Evolutionary conservation across 2,329 filamentous ascomycete genomes (phyloP), one percentile per base, ranked within the genome.

Genomic region (Immersiporthe knoxdaviesiana): DNA sequence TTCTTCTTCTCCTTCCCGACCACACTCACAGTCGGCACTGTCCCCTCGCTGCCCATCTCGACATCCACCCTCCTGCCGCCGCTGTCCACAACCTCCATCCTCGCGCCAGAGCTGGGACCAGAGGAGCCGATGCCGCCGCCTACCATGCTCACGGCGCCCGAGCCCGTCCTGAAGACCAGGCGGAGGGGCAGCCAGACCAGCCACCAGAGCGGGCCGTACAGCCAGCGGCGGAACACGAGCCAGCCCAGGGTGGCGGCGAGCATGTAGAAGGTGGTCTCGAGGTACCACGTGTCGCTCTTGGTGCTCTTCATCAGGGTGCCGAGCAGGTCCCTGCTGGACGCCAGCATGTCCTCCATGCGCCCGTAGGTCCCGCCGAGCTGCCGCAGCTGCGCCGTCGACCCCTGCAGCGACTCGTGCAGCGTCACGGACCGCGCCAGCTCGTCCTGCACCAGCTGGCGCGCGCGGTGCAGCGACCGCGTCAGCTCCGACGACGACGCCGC

Each of bases 201-300:
- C 92, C 93, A 96, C 90, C 92, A 97, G 68, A 93, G 80, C 1
- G 96, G 96, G 0, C 96, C 95, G 81, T 97, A 99, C 10, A 99
- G 77, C 54, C 95, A 84, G 59, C 96, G 84, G 37, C 96, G 85
- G 76, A 97, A 97, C 8, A 97, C 77, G 10, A 99, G 85, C 96
- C 96, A 99, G 39, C 83, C 84, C 56, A 94, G 89, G 1, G 94
- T 97, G 7, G 82, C 87, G 30, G 91, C 76, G 21, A 98, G 86
- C 74, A 97, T 85, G 77, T 94, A 97, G 73, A 98, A 90, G 2
- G 94, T 89, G 50, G 92, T 97, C 80, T 96, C 92, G 44, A 99
- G 87, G 78, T 99, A 99, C 96, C 96, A 99, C 2, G 94, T 97
- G 78, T 99, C 96, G 73, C 91, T 96, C 84, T 99, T 99, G 77